Percentiles rank a stretch among this genome's conserved stretches.
These are phyloP conservation scores for Hysterium pulicare DNA, from an alignment of 2,329 filamentous ascomycete species.

Conservation along the genomic window DNA sequence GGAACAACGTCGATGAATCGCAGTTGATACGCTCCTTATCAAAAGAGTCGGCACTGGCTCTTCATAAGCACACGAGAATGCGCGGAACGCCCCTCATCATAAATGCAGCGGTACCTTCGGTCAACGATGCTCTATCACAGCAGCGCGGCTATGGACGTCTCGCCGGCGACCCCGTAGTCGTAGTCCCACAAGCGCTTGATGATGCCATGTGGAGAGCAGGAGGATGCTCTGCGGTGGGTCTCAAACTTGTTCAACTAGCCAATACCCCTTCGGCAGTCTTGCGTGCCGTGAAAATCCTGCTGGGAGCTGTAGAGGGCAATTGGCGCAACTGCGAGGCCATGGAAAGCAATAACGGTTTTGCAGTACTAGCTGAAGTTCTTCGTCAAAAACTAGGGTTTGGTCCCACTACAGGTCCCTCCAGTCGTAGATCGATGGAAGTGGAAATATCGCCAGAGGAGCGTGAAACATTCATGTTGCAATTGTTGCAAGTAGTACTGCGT, in stretches of 20 bases:
- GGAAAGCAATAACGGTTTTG: slow-evolving; percentile 93
- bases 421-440: slow-evolving; percentile 43
- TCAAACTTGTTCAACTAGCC: slow-evolving; percentile 81
- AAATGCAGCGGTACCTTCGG: slow-evolving; percentile 80
- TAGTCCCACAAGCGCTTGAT: slow-evolving; percentile 79
- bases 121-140: slow-evolving; percentile 84
- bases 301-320: slow-evolving; percentile 80
- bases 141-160: slow-evolving; percentile 78
- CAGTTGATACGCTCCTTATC: slow-evolving; percentile 75
- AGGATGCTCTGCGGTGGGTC: slow-evolving; percentile 80
- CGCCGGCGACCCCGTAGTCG: slow-evolving; percentile 77
- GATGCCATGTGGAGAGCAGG: slow-evolving; percentile 89
- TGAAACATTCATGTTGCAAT: slow-evolving; percentile 52
- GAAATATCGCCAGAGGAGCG: slow-evolving; percentile 40
- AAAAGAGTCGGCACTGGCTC: slow-evolving; percentile 62
- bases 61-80: slow-evolving; percentile 67
- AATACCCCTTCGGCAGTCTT: slow-evolving; percentile 67
- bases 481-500: slow-evolving; percentile 73
- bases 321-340: slow-evolving; percentile 99
- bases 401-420: slow-evolving; percentile 42
- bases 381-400: slow-evolving; percentile 71
- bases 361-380: slow-evolving; percentile 77
- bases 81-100: slow-evolving; percentile 77
- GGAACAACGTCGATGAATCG: slow-evolving; percentile 67
- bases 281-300: slow-evolving; percentile 76